Base-by-base conservation (phyloP, 75 land plant genomes). In the Sequoia sempervirens region DNA sequence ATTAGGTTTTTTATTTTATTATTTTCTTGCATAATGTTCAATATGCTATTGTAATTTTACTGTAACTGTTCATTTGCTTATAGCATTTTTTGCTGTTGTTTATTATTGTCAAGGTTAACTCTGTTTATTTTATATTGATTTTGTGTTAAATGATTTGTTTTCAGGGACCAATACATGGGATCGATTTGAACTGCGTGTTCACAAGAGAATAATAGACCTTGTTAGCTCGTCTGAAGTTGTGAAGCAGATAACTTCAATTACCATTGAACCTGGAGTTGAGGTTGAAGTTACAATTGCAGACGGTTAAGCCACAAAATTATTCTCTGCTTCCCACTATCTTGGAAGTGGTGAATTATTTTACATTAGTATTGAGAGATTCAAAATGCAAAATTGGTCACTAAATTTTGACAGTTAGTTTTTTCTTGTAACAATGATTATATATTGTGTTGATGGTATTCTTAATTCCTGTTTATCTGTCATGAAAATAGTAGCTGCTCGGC, bases 111-210 rank as follows among this genome's bases (percentile, higher is more conserved):
- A 17, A 80, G 50, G n/a, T 36, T 80, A 36, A 41, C 5, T 1
- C 28, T 23, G 73, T 70, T 70, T 70, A 70, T 70, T 70, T 70
- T 2, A 1, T 30, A 30, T 70, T 30, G 80, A 79, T 50, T n/a
- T 75, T 43, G 50, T n/a, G 34, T 32, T 43, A 45, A 75, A 40
- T 75, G 4, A 30, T 13, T 79, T 28, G 45, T 46, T 87, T 84
- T 47, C 83, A 94, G 97, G 96, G 28, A 95, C 96, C 45, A 95
- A 95, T 88, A 95, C 97, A 23, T 95, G 94, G 94, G 97, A 95
- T 81, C 86, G 97, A 20, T 94, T 95, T 87, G 97, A 95, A 86
- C 87, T 95, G 58, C 90, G 96, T 26, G 93, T 95, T 13, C 97
- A 95, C 94, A 95, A 95, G 89, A 85, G 97, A 45, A 89, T 95